Base-by-base conservation (phyloP, 768 basidiomycete species). In the Boletellus emodensis region DNA sequence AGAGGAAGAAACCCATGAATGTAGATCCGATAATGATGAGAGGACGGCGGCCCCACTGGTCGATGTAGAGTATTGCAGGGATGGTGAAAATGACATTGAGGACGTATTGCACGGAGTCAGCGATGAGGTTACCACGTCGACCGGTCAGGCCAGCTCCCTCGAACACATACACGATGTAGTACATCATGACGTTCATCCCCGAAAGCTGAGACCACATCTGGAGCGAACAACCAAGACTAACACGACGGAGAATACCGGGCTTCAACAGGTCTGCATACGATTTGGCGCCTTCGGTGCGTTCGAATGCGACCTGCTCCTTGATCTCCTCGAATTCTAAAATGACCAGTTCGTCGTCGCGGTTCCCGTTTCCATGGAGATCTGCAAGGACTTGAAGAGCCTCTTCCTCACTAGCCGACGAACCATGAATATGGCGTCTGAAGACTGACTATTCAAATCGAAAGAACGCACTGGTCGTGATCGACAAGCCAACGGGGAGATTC, bases 161-260 rank as follows among this genome's bases (percentile, higher is more conserved):
- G 71, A 89, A 87, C 40, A 90, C 87, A 53, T 86, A 86, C 56
- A 85, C 72, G 40, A 64, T 65, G 48, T 68, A 69, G 41, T 68
- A 68, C 85, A 90, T 86, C 87, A 90, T 89, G 59, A 88, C 79
- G 63, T 89, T 87, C 82, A 89, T 87, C 33, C 85, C 84, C 10
- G 75, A 76, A 17, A 88, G 71, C 61, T 90, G 88, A 53, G 80
- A 82, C 88, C 87, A 90, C 80, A 85, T 85, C 66, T 91, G 88
- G 35, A 89, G 70, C n/a, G 75, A 74, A 52, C 76, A 75, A 34
- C 87, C 89, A 22, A 90, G 76, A 51, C 78, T 69, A 26, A 89
- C 85, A 60, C 88, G 84, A 46, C 87, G 80, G 44, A 84, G 71
- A 54, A 86, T 80, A 33, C 82, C 81, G 8, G 77, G 76, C 57